phyloP scores from a whole-genome alignment of 352 stramenopile genomes.

The Nothophytophthora sp. region DNA sequence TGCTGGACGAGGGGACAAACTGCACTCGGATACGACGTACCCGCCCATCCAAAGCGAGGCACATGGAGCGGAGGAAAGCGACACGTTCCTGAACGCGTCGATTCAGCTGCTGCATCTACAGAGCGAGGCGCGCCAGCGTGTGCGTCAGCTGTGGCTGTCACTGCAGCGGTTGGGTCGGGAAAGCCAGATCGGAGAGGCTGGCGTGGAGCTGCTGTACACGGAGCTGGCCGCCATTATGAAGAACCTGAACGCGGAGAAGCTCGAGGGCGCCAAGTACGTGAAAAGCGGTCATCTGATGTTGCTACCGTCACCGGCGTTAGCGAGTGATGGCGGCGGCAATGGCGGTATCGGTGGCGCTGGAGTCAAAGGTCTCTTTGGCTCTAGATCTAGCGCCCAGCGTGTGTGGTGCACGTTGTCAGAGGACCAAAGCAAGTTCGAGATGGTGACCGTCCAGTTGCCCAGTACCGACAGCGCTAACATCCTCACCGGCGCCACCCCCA shows the following conservation, averaged over 20 bases:
- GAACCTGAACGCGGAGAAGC: conserved; percentile 61
- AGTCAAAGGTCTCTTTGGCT: conserved; percentile 37
- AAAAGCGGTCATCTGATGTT: conserved; percentile 57
- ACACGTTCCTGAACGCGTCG: conserved; percentile 59
- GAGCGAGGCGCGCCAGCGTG: conserved; percentile 50
- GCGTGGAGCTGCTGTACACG: conserved; percentile 53
- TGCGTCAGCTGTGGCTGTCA: conserved; percentile 66
- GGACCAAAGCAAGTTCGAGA: conserved; percentile 58
- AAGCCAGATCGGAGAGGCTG: conserved; percentile 42
- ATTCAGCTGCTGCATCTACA: conserved; percentile 70
- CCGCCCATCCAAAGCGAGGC: too few relatives aligned
- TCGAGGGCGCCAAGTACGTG: conserved; percentile 40
- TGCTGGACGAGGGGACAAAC: too few relatives aligned
- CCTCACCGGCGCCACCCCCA: too few relatives aligned
- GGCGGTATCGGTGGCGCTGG: conserved; percentile 11
- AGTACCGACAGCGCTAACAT: too few relatives aligned
- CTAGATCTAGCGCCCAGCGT: conserved; percentile 23
- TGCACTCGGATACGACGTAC: too few relatives aligned
- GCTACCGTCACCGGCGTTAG: conserved; percentile 36
- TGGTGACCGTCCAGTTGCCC: conserved; percentile 40
- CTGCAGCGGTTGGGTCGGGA: conserved; percentile 59
- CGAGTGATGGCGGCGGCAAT: conserved; percentile 4
- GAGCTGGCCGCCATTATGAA: conserved; percentile 63
- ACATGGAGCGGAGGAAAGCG: conserved; percentile 22
- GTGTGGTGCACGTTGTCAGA: conserved; percentile 63